phyloP scores from a whole-genome alignment of 2,329 filamentous ascomycete genomes.

The Diaporthe destruens region DNA sequence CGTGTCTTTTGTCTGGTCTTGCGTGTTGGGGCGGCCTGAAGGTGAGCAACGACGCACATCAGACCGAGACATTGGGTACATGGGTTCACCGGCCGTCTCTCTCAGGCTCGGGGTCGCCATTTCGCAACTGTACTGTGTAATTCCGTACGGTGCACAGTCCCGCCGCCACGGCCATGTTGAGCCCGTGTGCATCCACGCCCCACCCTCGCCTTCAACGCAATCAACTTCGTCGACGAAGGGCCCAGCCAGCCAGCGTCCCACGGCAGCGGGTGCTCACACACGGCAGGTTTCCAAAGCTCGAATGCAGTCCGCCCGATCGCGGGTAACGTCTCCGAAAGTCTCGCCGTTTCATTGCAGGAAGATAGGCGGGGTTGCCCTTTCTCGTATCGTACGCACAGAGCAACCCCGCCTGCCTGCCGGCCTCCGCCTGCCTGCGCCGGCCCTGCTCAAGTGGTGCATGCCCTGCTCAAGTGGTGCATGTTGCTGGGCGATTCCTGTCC shows the following conservation, averaged over 20 bases:
- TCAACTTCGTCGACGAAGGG: slow-evolving; percentile 6
- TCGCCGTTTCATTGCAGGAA: slow-evolving; percentile 32
- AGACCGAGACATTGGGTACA: slow-evolving; percentile 29
- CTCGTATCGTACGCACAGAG: slow-evolving; percentile 13
- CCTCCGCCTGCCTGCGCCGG: neutral
- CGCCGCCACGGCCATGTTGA: neutral
- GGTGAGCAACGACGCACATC: slow-evolving; percentile 14
- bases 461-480: neutral
- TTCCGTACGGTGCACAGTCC: neutral
- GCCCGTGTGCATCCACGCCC: neutral
- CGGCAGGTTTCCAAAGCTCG: neutral
- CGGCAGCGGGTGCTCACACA: slow-evolving; percentile 14
- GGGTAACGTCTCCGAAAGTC: slow-evolving; percentile 30
- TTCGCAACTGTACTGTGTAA: neutral
- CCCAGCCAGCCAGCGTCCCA: neutral
- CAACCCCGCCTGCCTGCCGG: neutral
- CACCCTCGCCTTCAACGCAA: slow-evolving; percentile 11
- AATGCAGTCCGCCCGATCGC: slow-evolving; percentile 25
- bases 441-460: neutral
- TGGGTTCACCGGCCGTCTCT: slow-evolving; percentile 2
- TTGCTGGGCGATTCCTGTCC: neutral
- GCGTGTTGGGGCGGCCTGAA: neutral
- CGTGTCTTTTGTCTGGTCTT: neutral
- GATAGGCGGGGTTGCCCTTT: slow-evolving; percentile 5
- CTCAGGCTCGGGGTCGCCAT: neutral